Evolutionary conservation across 2,329 filamentous ascomycete species (phyloP), one percentile per base, ranked within the genome.

Genomic region (Aspergillus proliferans): DNA sequence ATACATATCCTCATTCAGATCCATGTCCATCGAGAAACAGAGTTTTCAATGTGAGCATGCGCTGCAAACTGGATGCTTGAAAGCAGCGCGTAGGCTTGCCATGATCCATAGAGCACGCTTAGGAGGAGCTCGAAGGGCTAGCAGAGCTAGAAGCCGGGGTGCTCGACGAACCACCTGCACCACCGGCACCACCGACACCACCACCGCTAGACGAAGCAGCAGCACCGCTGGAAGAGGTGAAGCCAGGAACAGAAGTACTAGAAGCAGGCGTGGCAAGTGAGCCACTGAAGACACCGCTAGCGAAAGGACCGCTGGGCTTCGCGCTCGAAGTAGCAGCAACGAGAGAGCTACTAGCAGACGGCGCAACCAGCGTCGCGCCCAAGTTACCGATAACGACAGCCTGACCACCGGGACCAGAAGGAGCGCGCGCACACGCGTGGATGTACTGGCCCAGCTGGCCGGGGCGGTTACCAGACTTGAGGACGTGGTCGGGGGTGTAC

Each of bases 371-470:
- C n/a, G 54, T 59, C 30, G 53, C 62, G 24, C 51, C 50, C 24
- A 64, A 47, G 12, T 59, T 56, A 1, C 59, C 60, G 22, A 65
- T 59, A 10, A 43, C 50, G 21, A 64, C 44, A 18, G 40, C 19
- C 46, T 58, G 40, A 4, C 59, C 60, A 22, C 61, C 62, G 0
- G 58, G 59, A 22, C 41, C 48, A 4, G 50, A 7, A 2, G 62
- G 62, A 7, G 57, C 50, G 18, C 52, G 46, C 7, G 63, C 57
- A 18, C 62, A 65, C 18, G 47, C 48, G 12, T 47, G 40, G 43
- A 65, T 45, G 48, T 56, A 63, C 22, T 43, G 22, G 14, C 62
- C 62, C 3, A 65, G 53, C 36, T 54, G 54, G 8, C 62, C 62
- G 15, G 57, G 52, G 39, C 55, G 26, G 44, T 52, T 58, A 3